Base-by-base conservation (phyloP, 306 rosid genomes). In the Clitoria ternatea region DNA sequence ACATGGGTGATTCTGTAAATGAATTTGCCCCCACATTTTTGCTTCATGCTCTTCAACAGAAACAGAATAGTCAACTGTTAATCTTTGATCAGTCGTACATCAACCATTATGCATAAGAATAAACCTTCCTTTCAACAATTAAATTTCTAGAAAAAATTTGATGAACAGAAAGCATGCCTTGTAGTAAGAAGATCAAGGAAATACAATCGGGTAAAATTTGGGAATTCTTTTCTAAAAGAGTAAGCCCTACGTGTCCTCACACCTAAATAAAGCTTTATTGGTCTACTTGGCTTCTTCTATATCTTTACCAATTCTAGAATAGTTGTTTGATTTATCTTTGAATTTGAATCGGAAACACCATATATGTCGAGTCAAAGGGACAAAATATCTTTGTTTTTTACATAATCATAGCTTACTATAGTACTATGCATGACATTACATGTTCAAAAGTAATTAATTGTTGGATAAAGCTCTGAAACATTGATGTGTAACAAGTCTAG, bases 201-300 rank as follows among this genome's bases (percentile, higher is more conserved):
- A 56, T 17, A 14, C 0, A 29, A 54, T 36, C 59, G 35, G 8
- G 11, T 35, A 18, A 44, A 39, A 36, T 60, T 22, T 39, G 0
- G 24, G 18, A 10, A n/a, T 54, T 70, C 44, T 61, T 24, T 61
- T 8, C 15, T 13, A 61, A 42, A 44, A 23, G 48, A 13, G 32
- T 56, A 24, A 20, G n/a, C 2, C 14, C 7, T 4, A 48, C n/a
- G 5, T 19, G 62, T 56, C 26, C 19, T 11, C 12, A 36, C 37
- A 69, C 53, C 9, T 36, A 23, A 18, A 15, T 53, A 24, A 42
- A 5, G 7, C 50, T 66, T 9, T 42, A 66, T 60, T 77, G 61
- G 64, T 53, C 65, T 76, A 79, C 56, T 61, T 72, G 83, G 71
- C 66, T 72, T 74, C 71, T 48, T 72, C 8, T 47, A 27, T 45